Evolutionary conservation across 2,329 filamentous ascomycete genomes (phyloP).

Genomic region (Stemphylium lycopersici): DNA sequence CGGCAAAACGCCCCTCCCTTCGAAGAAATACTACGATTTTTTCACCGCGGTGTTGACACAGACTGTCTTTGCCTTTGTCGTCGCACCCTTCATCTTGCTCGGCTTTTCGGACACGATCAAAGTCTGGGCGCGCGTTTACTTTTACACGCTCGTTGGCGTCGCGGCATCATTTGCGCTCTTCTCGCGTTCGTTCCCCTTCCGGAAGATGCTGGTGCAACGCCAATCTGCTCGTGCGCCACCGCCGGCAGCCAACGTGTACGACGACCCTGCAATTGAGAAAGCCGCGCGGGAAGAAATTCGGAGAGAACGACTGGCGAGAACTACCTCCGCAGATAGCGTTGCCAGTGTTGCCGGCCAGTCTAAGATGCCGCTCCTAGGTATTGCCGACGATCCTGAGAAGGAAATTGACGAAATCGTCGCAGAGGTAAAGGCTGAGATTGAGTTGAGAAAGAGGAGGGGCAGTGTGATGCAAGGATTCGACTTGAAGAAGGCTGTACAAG

Average conservation of each 20-base stretch:
- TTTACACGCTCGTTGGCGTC: conserved; percentile 78
- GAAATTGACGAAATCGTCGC: conserved; percentile 80
- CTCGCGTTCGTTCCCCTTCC: conserved; percentile 73
- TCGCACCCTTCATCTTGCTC: conserved; percentile 84
- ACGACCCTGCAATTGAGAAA: conserved; percentile 36
- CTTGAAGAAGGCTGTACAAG: conserved; percentile 44
- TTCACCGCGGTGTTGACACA: conserved; percentile 78
- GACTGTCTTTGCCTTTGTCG: conserved; percentile 80
- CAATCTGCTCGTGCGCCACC: conserved; percentile 30
- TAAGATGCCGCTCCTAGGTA: conserved; percentile 72
- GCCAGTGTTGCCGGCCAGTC: conserved; percentile 46
- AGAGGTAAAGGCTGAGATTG: conserved; percentile 76
- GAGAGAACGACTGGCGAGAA: conserved; percentile 52
- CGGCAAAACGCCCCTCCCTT: conserved; percentile 59
- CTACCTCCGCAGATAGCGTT: conserved; percentile 60
- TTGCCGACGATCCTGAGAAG: conserved; percentile 75
- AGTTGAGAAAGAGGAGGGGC: conserved; percentile 59
- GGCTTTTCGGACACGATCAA: conserved; percentile 71
- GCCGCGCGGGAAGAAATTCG: conserved; percentile 44
- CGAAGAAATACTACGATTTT: conserved; percentile 88
- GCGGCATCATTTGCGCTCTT: conserved; percentile 74
- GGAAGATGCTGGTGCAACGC: conserved; percentile 48
- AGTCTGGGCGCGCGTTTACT: conserved; percentile 87
- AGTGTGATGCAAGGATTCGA: conserved; percentile 45
- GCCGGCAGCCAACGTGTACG: conserved; percentile 28